Evolutionary conservation across 257 asterid species (phyloP).

Genomic region (Plantago elongata): DNA sequence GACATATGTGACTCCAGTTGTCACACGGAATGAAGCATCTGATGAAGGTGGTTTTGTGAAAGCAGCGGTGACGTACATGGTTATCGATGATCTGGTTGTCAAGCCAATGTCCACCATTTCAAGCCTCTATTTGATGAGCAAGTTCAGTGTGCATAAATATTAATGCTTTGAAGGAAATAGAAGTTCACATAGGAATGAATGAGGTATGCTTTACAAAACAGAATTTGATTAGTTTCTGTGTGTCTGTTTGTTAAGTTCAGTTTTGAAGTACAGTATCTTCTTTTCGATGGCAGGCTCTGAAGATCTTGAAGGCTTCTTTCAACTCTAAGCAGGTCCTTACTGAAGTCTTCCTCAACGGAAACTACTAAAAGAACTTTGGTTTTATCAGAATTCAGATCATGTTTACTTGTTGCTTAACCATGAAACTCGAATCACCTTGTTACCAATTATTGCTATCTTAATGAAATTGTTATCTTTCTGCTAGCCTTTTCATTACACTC

Average conservation of each 20-base stretch:
- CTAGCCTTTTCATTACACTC: too few relatives aligned
- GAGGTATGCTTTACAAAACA: conserved; percentile 14
- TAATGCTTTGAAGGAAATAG: conserved; percentile 24
- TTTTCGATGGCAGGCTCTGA: conserved; percentile 14
- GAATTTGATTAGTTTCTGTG: not conserved
- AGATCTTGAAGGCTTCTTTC: conserved; percentile 26
- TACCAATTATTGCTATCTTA: too few relatives aligned
- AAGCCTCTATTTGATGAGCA: conserved; percentile 18
- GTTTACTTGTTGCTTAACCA: too few relatives aligned
- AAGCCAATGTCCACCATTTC: conserved; percentile 30
- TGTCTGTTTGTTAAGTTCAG: too few relatives aligned
- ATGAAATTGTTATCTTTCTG: too few relatives aligned
- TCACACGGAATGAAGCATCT: not conserved
- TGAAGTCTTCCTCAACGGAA: conserved; percentile 17
- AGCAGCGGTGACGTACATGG: conserved; percentile 30
- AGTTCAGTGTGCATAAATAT: conserved; percentile 20
- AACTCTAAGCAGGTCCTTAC: conserved; percentile 24
- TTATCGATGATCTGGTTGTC: conserved; percentile 34
- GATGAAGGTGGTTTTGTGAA: conserved; percentile 30
- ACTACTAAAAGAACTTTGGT: not conserved
- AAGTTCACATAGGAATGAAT: conserved; percentile 17
- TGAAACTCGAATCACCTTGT: too few relatives aligned
- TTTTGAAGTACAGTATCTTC: too few relatives aligned
- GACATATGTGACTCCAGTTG: not conserved
- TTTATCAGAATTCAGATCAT: not conserved